Conservation (phyloP, 2,329 filamentous ascomycete genomes). For the Aureobasidium sp. region DNA sequence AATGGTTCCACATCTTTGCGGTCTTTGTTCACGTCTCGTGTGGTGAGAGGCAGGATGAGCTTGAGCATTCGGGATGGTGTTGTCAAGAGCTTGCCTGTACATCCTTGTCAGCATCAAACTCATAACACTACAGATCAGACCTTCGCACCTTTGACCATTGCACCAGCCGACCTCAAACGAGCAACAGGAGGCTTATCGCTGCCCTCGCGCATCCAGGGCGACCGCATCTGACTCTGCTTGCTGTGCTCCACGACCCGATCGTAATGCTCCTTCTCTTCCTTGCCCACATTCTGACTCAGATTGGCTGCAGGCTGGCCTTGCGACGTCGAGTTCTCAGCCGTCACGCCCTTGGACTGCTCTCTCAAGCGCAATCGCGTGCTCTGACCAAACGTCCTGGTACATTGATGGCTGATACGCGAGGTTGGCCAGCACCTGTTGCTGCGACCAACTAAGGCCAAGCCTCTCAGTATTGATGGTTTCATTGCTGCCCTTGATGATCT, state of each 20-base stretch:
- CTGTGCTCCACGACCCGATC: conserved; percentile 37
- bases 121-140: not conserved
- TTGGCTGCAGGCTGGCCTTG: conserved; percentile 23
- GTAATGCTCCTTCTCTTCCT: conserved; percentile 35
- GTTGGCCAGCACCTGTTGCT: not conserved
- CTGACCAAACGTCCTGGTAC: not conserved
- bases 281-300: conserved; percentile 33
- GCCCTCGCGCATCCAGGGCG: conserved; percentile 61
- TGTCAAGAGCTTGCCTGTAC: conserved; percentile 65
- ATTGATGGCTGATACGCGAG: not conserved
- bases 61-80: conserved; percentile 76
- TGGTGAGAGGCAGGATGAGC: conserved; percentile 68
- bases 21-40: conserved; percentile 51
- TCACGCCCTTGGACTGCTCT: not conserved
- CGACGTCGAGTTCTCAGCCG: conserved; percentile 6
- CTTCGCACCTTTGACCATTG: conserved; percentile 56
- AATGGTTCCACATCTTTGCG: conserved; percentile 73
- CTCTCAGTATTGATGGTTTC: not conserved
- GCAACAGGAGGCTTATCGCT: conserved; percentile 52
- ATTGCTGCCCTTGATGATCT: not conserved
- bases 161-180: conserved; percentile 44
- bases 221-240: conserved; percentile 51
- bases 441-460: not conserved
- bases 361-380: not conserved
- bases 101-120: not conserved